Conservation (phyloP, 2,329 filamentous ascomycete species). For the Verticillium albo-atrum region DNA sequence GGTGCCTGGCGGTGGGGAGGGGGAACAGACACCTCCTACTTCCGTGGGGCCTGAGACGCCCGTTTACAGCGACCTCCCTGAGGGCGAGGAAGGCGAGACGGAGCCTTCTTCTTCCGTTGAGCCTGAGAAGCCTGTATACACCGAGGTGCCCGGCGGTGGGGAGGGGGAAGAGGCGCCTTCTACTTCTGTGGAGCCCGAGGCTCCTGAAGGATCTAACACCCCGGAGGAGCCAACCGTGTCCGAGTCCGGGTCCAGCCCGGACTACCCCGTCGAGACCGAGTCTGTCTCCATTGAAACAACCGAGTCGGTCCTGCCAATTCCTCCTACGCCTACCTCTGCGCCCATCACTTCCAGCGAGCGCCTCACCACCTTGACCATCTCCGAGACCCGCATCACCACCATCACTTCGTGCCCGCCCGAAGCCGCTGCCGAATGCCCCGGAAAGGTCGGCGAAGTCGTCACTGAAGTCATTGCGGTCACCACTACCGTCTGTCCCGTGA, state of each 20-base stretch:
- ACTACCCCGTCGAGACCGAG: neutral
- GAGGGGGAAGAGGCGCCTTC: too few species aligned
- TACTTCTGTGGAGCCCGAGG: neutral
- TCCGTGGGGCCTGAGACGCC: too few species aligned
- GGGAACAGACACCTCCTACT: too few species aligned
- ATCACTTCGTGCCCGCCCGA: conserved; percentile 11
- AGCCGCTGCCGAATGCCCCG: conserved; percentile 1
- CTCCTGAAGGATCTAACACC: neutral
- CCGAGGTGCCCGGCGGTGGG: too few species aligned
- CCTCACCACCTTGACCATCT: conserved; percentile 10
- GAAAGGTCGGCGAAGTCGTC: neutral
- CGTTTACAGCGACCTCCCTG: too few species aligned
- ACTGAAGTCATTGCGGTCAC: conserved; percentile 19
- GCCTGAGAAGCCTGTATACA: too few species aligned
- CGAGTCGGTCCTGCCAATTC: neutral
- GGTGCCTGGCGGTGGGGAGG: too few species aligned
- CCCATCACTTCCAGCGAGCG: conserved; percentile 3
- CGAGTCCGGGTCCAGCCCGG: neutral
- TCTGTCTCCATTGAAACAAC: neutral
- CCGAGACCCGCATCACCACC: conserved; percentile 10
- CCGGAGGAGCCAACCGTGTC: neutral
- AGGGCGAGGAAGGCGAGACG: too few species aligned
- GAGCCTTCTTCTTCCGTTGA: too few species aligned
- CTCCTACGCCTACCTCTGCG: neutral
- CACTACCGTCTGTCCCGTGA: conserved; percentile 38